A percentile compares a stretch with the other conserved stretches of the same genome.
Conservation (phyloP, 768 basidiomycete species). For the Trametes meyenii region DNA sequence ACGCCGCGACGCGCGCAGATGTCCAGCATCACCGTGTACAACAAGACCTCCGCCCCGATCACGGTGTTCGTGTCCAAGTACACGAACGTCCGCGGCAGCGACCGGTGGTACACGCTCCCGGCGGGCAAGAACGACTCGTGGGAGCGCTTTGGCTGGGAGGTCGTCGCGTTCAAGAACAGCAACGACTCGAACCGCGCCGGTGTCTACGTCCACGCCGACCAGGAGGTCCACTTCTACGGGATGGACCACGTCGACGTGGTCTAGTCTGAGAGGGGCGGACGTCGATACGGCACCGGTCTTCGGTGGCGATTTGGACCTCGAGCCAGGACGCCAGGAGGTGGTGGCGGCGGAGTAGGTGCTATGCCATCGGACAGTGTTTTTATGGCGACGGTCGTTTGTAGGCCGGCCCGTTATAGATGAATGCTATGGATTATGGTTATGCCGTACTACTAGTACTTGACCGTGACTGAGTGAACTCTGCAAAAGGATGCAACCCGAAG, state of each 20-base stretch:
- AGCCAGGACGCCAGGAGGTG: too few relatives aligned
- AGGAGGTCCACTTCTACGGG: neutral
- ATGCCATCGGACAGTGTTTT: too few relatives aligned
- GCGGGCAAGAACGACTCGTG: neutral
- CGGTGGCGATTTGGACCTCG: too few relatives aligned
- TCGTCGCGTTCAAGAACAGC: neutral
- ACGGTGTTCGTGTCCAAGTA: constrained; percentile 6
- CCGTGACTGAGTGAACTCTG: too few relatives aligned
- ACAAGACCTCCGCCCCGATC: neutral
- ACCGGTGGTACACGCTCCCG: neutral
- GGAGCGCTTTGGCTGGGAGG: constrained; percentile 4
- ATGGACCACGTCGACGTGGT: neutral
- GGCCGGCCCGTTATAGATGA: too few relatives aligned
- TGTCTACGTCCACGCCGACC: neutral
- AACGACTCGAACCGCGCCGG: constrained; percentile 3
- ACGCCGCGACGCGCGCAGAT: neutral
- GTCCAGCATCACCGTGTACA: constrained; percentile 8
- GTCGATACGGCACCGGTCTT: too few relatives aligned
- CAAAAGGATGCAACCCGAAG: too few relatives aligned
- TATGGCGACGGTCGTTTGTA: too few relatives aligned
- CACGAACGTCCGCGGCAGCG: neutral
- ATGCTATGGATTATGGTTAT: too few relatives aligned
- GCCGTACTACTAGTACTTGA: too few relatives aligned
- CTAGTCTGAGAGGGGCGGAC: too few relatives aligned
- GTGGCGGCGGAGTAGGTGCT: too few relatives aligned